Evolutionary conservation across 495 filamentous ascomycete species (phyloP), one percentile per base, ranked within the genome.

Genomic region (Neurospora terricola): DNA sequence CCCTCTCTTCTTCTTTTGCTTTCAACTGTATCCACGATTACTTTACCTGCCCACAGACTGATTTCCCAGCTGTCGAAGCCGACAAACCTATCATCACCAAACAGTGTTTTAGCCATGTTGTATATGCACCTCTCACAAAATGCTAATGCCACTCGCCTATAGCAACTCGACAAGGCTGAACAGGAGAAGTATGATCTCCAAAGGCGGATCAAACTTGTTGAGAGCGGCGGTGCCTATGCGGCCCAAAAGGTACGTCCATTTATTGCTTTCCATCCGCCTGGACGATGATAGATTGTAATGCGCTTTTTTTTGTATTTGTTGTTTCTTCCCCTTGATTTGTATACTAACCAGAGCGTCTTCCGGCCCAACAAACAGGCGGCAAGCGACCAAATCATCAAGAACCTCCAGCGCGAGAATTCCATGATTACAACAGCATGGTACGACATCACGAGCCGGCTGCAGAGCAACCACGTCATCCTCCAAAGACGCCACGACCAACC

Each of bases 351-450:
- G 30, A 34, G 43, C 18, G 79, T 76, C 34, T n/a, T 70, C 14
- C 27, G 54, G 36, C 38, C 77, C 23, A 27, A 78, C 73, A 45
- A 78, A 73, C 74, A 88, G 82, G 86, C 88, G 77, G 83, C 87
- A 76, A 84, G 87, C 76, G 88, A 91, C 48, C 83, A 90, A 73
- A 82, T 85, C 72, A 90, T 89, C 74, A 90, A 91, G 76, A 91
- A 91, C 72, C 86, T 93, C 62, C 88, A 92, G 79, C 90, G 92
- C 72, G 96, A 99, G 82, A 93, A 94, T 75, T 85, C 84, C 70
- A 88, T 98, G 81, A 93, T 99, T 73, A 86, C 91, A 38, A 94
- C 91, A 4, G 94, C 96, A 12, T 99, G 93, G 93, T 97, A 97
- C 81, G 93, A 97, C 76, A 87, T 98, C 48, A 88, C 93, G 16